Evolutionary conservation across 495 filamentous ascomycete genomes (phyloP).

Genomic region (Aspergillus leporis): DNA sequence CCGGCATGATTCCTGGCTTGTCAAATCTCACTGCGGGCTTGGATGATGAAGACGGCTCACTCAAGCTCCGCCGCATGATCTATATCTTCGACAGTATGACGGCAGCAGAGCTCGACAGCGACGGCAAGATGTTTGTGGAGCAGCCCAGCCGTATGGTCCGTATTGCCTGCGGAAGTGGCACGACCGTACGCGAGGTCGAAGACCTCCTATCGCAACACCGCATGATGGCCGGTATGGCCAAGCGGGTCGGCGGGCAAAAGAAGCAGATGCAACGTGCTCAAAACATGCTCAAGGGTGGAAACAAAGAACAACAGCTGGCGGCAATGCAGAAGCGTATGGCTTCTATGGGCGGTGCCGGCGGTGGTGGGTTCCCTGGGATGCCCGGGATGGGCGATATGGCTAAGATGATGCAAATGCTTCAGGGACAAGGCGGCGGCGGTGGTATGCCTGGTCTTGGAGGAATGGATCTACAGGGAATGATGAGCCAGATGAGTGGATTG

Average conservation of each 20-base stretch:
- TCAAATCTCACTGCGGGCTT: conserved; percentile 89
- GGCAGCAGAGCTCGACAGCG: conserved; percentile 86
- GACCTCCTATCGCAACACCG: conserved; percentile 95
- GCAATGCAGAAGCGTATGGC: conserved; percentile 96
- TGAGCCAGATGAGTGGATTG: conserved; percentile 77
- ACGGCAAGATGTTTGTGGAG: conserved; percentile 91
- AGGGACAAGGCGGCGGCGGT: conserved; percentile 45
- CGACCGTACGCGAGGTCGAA: conserved; percentile 91
- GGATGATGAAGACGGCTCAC: conserved; percentile 91
- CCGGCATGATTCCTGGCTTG: conserved; percentile 97
- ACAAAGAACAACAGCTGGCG: conserved; percentile 90
- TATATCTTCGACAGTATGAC: conserved; percentile 99
- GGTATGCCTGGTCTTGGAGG: conserved; percentile 57
- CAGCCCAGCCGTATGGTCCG: conserved; percentile 94
- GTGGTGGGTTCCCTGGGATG: conserved; percentile 47
- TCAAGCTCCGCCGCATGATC: conserved; percentile 96
- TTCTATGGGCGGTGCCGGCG: conserved; percentile 77
- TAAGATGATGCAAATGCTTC: conserved; percentile 78
- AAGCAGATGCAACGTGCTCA: conserved; percentile 95
- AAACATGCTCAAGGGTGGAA: conserved; percentile 81
- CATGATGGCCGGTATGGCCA: conserved; percentile 99
- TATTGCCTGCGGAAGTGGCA: conserved; percentile 85
- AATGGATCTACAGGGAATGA: conserved; percentile 82
- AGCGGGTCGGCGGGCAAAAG: conserved; percentile 96
- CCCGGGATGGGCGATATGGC: conserved; percentile 74